Percentiles rank a stretch among this genome's conserved stretches.
phyloP scores from a whole-genome alignment of 139 green algal genomes.

The Chlorella sp. region DNA sequence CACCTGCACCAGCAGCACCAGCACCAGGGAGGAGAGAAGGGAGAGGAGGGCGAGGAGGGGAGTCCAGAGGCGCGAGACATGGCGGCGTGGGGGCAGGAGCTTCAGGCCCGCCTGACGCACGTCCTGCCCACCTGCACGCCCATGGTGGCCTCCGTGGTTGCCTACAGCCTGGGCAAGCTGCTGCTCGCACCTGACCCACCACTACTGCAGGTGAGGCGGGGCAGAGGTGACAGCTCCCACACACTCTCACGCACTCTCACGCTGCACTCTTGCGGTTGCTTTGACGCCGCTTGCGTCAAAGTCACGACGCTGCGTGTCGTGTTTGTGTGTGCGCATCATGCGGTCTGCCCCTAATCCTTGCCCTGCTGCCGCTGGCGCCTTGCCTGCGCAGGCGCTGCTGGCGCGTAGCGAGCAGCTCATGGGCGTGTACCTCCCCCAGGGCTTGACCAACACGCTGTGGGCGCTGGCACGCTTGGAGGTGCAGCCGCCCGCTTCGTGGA shows the following conservation, averaged over 20 bases:
- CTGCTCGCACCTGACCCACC: neutral
- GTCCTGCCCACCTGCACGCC: neutral
- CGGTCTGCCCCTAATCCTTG: too few relatives aligned
- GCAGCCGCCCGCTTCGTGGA: neutral
- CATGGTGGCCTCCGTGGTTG: neutral
- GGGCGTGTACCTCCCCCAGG: slow-evolving; percentile 18
- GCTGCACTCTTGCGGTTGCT: neutral
- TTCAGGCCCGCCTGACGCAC: neutral
- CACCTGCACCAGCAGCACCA: too few relatives aligned
- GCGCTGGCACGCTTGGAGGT: slow-evolving; percentile 13
- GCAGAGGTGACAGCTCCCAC: neutral
- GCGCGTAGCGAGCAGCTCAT: neutral
- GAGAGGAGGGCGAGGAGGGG: neutral
- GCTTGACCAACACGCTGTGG: slow-evolving; percentile 32
- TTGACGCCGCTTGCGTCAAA: too few relatives aligned
- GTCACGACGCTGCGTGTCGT: too few relatives aligned
- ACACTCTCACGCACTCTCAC: neutral
- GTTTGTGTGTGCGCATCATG: too few relatives aligned
- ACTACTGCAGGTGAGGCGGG: neutral
- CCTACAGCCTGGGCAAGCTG: neutral
- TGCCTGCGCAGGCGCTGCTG: neutral
- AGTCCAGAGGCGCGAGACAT: too few relatives aligned
- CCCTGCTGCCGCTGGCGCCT: too few relatives aligned
- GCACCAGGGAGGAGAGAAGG: neutral
- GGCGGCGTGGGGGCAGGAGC: neutral